Base-by-base conservation (phyloP, 2,329 filamentous ascomycete genomes). In the Cladosporium sp. region DNA sequence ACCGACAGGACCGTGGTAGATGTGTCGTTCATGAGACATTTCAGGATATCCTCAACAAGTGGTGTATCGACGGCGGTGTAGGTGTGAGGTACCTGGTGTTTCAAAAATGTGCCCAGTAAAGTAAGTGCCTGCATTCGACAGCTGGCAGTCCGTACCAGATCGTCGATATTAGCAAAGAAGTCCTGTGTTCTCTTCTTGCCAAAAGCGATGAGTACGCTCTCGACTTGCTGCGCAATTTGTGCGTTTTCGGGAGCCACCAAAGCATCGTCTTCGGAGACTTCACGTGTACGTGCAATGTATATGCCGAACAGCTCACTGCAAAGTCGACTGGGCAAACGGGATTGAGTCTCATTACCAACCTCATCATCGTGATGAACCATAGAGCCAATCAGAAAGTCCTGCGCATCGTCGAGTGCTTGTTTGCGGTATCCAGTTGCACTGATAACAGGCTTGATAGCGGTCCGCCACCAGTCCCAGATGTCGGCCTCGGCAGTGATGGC, bases 1-100 rank as follows among this genome's bases (percentile, higher is more conserved):
- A 92, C 80, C 1, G 91, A 91, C n/a, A 94, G 84, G 3, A 90
- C 86, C 0, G 89, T 89, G 0, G 90, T 91, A 0, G 91, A 93
- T 1, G 89, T 91, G 75, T 95, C 91, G 63, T 86, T 86, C 76
- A 92, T 89, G 1, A 95, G 82, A 68, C 90, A 93, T 72, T 86
- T 87, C 61, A 94, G 80, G 23, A 95, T 80, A 73, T 90, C 87
- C 65, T 85, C 84, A 69, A 95, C 89, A 1, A 95, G 80, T 0
- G 88, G 85, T 1, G 91, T 93, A 69, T 92, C 85, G 5, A 91
- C 78, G 39, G 93, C 86, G 49, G 89, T 83, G 73, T 95, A 87
- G 1, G 95, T 82, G 77, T 93, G 91, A 5, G 91, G 91, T n/a
- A 91, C 90, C 69, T 92, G 89, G 66, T 87, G 85, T 68, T 89